phyloP scores from a whole-genome alignment of 2,329 filamentous ascomycete genomes.

The Paracamarosporium sp. region DNA sequence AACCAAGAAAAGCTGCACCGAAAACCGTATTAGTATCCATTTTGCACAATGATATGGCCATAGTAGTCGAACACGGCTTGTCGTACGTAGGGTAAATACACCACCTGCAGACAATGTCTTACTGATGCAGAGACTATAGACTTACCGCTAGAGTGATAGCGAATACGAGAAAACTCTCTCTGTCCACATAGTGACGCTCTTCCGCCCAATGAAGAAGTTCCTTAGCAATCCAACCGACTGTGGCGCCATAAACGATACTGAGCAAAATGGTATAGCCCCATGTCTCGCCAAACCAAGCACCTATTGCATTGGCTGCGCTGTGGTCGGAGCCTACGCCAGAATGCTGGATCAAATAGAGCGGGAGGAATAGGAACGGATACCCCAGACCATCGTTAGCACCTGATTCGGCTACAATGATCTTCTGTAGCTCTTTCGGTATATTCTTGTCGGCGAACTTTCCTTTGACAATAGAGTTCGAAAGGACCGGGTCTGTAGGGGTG shows the following conservation, averaged over 20 bases:
- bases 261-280: conserved; percentile 84
- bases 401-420: conserved; percentile 71
- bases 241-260: conserved; percentile 77
- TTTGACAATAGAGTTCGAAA: conserved; percentile 91
- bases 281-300: conserved; percentile 83
- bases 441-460: conserved; percentile 93
- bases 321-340: conserved; percentile 56
- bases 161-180: conserved; percentile 87
- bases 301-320: conserved; percentile 73
- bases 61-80: not conserved
- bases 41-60: not conserved
- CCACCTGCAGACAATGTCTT: not conserved
- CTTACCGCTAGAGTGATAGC: conserved; percentile 78
- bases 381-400: conserved; percentile 89
- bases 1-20: conserved; percentile 74
- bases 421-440: conserved; percentile 80
- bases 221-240: conserved; percentile 82
- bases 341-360: conserved; percentile 83
- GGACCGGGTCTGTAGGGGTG: conserved; percentile 88
- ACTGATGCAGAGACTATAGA: conserved; percentile 13
- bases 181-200: conserved; percentile 79
- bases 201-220: conserved; percentile 85
- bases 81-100: not conserved
- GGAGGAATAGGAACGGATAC: conserved; percentile 87
- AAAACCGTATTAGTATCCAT: not conserved